Base-by-base conservation (phyloP, 2,329 filamentous ascomycete species). In the Nannizziopsis barbatae region DNA sequence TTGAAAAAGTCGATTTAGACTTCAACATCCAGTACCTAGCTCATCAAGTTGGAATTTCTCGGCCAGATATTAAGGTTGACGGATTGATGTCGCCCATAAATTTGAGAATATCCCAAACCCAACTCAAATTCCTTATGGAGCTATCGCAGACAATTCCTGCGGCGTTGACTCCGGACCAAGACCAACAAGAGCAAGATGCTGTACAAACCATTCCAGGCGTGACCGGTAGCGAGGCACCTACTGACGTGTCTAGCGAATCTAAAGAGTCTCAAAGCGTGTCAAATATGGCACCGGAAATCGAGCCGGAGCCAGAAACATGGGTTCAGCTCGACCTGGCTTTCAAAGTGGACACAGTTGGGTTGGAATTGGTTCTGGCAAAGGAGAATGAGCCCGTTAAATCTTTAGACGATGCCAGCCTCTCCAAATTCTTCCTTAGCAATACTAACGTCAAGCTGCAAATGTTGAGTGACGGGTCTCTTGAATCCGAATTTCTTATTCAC, bases 11-110 rank as follows among this genome's bases (percentile, higher is more conserved):
- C 10, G 92, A 98, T 62, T 72, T 99, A 18, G 86, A 85, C 42
- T 95, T 98, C 68, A 86, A 85, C 52, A 82, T 98, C 55, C 93
- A 84, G 2, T 90, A 95, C 65, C 79, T 89, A 0, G 90, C 96
- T 61, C 92, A 98, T 62, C 81, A 79, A 56, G 65, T 77, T 30
- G 84, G 84, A 11, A 73, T 77, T 46, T 82, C 92, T 59, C 78
- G 90, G 35, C 92, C 92, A 0, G 90, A 98, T 60, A 82, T 88
- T 43, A 90, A 96, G 66, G 81, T 98, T 15, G 83, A 92, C 62
- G 89, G 90, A 2, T 83, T 78, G 42, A 87, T 99, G 81, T 95
- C 89, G 5, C 85, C 95, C 48, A 81, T 96, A 60, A 95, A 96
- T 58, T 72, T 98, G 42, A 79, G 82, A 27, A 75, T 98, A 32